Percentiles rank a stretch among this genome's conserved stretches.
phyloP scores from a whole-genome alignment of 352 stramenopile species.

The Achlya hypogyna region DNA sequence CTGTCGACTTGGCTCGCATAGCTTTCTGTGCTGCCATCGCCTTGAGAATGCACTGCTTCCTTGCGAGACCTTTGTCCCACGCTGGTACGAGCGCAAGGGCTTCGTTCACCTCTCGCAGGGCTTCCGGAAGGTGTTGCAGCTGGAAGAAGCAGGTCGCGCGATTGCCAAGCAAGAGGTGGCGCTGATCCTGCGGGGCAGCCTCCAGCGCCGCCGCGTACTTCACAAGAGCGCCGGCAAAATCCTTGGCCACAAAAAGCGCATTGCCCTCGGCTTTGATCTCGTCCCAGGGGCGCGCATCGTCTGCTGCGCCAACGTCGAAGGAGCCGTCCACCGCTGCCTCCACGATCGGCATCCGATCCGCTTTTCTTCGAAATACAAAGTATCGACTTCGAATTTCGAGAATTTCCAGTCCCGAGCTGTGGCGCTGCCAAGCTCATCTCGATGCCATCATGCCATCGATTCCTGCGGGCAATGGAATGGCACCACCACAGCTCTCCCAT shows the following conservation, averaged over 20 bases:
- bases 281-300: neutral
- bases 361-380: too few species aligned
- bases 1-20: neutral
- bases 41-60: slow-evolving; percentile 14
- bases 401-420: too few species aligned
- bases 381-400: neutral
- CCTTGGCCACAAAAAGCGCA: neutral
- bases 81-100: neutral
- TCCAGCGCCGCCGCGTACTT: neutral
- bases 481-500: too few species aligned
- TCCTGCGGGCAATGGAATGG: too few species aligned
- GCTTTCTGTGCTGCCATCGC: neutral
- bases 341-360: too few species aligned
- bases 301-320: neutral
- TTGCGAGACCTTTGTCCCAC: slow-evolving; percentile 1
- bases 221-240: neutral
- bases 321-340: neutral
- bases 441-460: too few species aligned
- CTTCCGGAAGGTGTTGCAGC: neutral
- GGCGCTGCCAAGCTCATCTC: too few species aligned
- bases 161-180: slow-evolving; percentile 6
- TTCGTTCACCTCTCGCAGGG: neutral
- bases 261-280: slow-evolving; percentile 12
- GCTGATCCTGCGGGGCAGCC: neutral
- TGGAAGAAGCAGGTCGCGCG: slow-evolving; percentile 6